Evolutionary conservation across 73 alveolate genomes (phyloP), one percentile per base, ranked within the genome.

Genomic region (Paramecium sexaurelia): DNA sequence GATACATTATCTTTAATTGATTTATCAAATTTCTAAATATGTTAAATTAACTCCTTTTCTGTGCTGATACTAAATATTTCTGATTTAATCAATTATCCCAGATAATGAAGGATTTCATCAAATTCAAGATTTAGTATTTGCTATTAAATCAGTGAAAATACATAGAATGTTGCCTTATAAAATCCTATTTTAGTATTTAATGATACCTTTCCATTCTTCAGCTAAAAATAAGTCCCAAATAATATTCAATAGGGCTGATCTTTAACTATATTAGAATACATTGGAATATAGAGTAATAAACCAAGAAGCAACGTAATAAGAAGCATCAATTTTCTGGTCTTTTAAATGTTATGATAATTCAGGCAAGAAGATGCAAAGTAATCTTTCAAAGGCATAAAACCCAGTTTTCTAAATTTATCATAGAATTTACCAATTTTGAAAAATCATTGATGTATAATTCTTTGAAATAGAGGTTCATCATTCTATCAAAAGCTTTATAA

Each of bases 371-470:
- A 97, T 92, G 36, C 96, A 75, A n/a, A 97, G 92, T 19, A 97
- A 84, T 69, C 99, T 82, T 55, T 97, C 99, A 86, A 96, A 95
- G 55, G 85, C 71, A 92, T 97, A 97, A 94, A 97, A 97, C 51
- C 91, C 96, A 20, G 75, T 92, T 92, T 96, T 97, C 91, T 93
- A 78, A 4, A 78, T 29, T 39, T 22, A 26, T 15, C 1, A 29
- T 24, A 17, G 13, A 51, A 3, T n/a, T 33, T 78, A 78, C 90
- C 66, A 95, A 91, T 92, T 92, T 93, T 47, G 86, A 93, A 83
- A 95, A 95, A 93, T 95, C 95, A 93, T 95, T 92, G 82, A 57
- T 69, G 39, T 69, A 93, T 45, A 95, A 39, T 22, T 45, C 84
- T 61, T 86, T 55, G 55, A 92, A 95, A 47, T 95, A 83, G 22